Base-by-base conservation (phyloP, 805 yeast genomes). In the Monosporozyma yasuniensis region DNA sequence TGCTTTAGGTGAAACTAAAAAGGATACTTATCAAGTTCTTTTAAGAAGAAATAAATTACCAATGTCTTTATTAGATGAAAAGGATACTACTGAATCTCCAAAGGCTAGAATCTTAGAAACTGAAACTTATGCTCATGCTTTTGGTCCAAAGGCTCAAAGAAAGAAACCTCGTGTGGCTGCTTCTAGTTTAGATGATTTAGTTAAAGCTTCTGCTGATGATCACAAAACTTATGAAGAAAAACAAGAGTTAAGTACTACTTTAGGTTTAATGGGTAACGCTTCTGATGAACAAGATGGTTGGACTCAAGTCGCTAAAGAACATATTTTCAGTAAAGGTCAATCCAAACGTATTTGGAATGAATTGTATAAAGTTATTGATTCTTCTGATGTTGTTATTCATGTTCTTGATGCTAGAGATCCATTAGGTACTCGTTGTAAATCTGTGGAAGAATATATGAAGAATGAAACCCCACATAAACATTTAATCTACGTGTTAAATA, bases 271-370 rank as follows among this genome's bases (percentile, higher is more conserved):
- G 91, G 89, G 88, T 55, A 82, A 78, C 21, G 72, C 77, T 10
- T 71, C 68, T 27, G 69, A 68, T 37, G 72, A 75, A 44, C 80
- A 82, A 46, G 95, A 88, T 57, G 96, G 87, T 49, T 87, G 84
- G 78, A 77, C 95, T 4, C 83, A 82, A 60, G 93, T 87, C 60
- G 96, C 97, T 38, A 89, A 87, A 65, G 99, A 93, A 69, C 90
- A 93, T 52, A 90, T 91, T 68, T 91, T 91, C 76, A 82, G 84
- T 65, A 91, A 91, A 68, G 99, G 99, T 61, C 99, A 91, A 72
- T 89, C 97, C 45, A 91, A 91, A 72, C 85, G 99, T 73, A 91
- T 91, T 59, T 91, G 99, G 99, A 93, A 93, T 68, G 99, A 91
- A 68, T 75, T 91, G 53, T 91, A 93, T 70, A 91, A 91, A 66